These are phyloP conservation scores for Corchorus capsularis DNA, from an alignment of 345 rosid species.

Conservation along the genomic window DNA sequence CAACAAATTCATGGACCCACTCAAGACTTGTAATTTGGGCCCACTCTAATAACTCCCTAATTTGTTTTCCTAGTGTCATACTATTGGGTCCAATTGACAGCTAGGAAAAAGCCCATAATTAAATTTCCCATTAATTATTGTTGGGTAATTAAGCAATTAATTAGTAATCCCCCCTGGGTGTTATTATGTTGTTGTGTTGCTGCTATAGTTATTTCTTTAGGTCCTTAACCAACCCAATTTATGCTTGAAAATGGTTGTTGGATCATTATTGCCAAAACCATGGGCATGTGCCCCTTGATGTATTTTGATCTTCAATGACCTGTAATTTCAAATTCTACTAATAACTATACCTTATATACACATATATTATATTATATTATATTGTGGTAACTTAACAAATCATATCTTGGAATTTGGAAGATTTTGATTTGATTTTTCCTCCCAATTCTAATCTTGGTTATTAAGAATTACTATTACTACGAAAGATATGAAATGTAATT, in stretches of 20 bases:
- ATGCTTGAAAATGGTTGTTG: not conserved
- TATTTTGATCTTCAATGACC: not conserved
- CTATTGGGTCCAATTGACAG: constrained; percentile 28
- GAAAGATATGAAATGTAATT: too few species aligned
- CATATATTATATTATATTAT: too few species aligned
- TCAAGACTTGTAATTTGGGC: not conserved
- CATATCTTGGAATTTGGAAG: not conserved
- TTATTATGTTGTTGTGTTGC: not conserved
- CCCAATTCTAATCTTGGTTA: not conserved
- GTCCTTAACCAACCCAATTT: not conserved
- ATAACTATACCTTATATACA: not conserved
- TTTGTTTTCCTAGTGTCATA: not conserved
- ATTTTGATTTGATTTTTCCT: not conserved
- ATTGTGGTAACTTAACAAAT: too few species aligned
- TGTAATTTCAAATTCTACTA: constrained; percentile 10
- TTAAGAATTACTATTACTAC: too few species aligned
- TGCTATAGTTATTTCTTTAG: not conserved
- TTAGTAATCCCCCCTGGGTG: not conserved
- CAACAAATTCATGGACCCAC: constrained; percentile 20
- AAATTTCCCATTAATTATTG: constrained; percentile 1
- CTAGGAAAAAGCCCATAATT: constrained; percentile 20
- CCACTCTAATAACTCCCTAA: constrained; percentile 15
- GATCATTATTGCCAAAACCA: not conserved
- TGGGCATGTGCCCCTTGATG: not conserved
- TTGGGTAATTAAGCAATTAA: not conserved